Evolutionary conservation across 2,329 filamentous ascomycete genomes (phyloP).

Genomic region (Mycocentrospora acerina): DNA sequence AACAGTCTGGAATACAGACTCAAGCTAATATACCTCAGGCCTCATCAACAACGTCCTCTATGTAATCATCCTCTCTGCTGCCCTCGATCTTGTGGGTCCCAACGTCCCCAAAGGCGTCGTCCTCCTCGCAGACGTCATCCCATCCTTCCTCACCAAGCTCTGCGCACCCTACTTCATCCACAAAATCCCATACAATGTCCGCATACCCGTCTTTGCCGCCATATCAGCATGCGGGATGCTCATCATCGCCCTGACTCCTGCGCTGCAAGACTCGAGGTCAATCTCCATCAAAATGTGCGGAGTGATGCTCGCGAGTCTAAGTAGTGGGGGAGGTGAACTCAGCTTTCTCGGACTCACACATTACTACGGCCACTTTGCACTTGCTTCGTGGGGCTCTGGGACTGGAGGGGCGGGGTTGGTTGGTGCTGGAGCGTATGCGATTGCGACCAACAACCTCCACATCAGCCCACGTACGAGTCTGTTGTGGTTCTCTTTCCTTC

Average conservation of each 20-base stretch:
- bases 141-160: constrained; percentile 85
- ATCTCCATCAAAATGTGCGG: constrained; percentile 78
- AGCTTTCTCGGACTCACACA: constrained; percentile 91
- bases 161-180: constrained; percentile 94
- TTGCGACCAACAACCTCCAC: constrained; percentile 77
- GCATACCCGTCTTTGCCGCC: constrained; percentile 72
- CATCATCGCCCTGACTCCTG: constrained; percentile 77
- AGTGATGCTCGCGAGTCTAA: constrained; percentile 80
- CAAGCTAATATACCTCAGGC: constrained; percentile 51
- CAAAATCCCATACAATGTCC: constrained; percentile 73
- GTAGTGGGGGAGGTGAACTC: constrained; percentile 83
- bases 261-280: constrained; percentile 57
- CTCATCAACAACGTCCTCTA: constrained; percentile 98
- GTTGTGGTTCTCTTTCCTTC: constrained; percentile 75
- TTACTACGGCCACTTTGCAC: constrained; percentile 83
- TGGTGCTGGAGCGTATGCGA: constrained; percentile 83
- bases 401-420: constrained; percentile 86
- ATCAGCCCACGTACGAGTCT: constrained; percentile 74
- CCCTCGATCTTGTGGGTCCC: constrained; percentile 90
- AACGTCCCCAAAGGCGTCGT: constrained; percentile 86
- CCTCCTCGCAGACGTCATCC: constrained; percentile 87
- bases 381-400: constrained; percentile 90
- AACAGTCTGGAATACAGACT: neutral
- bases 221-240: constrained; percentile 87
- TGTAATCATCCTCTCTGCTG: constrained; percentile 92